A percentile compares a stretch with the other conserved stretches of the same genome.
These are phyloP conservation scores for Vitis rotundifolia DNA, from an alignment of 164 flowering plant genomes.

Conservation along the genomic window DNA sequence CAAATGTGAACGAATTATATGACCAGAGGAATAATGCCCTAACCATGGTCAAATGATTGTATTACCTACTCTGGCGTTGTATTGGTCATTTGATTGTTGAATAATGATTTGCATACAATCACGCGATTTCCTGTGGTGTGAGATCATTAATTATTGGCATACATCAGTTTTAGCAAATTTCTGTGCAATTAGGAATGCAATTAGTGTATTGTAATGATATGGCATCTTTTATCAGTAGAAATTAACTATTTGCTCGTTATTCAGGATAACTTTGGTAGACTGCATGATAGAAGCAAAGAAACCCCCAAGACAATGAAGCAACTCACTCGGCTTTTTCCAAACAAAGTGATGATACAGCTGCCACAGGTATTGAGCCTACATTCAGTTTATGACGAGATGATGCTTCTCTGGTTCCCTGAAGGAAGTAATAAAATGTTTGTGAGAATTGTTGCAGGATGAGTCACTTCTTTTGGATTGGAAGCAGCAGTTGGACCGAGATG, in stretches of 20 bases:
- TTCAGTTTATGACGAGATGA: background rate
- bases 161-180: too few relatives aligned
- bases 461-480: constrained; percentile 73
- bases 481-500: constrained; percentile 74
- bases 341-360: constrained; percentile 76
- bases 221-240: background rate
- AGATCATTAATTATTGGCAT: too few relatives aligned
- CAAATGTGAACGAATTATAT: too few relatives aligned
- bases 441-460: constrained; percentile 62
- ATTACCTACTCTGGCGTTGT: too few relatives aligned
- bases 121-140: too few relatives aligned
- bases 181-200: too few relatives aligned
- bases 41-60: too few relatives aligned
- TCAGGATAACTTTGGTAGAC: constrained; percentile 72
- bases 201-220: too few relatives aligned
- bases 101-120: too few relatives aligned
- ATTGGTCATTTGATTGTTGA: too few relatives aligned
- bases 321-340: constrained; percentile 79
- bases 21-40: too few relatives aligned
- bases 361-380: constrained; percentile 63
- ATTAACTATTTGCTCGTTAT: constrained; percentile 9
- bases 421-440: background rate
- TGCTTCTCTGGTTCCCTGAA: background rate
- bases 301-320: constrained; percentile 70
- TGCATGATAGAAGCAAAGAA: constrained; percentile 81